A percentile compares a stretch with the other conserved stretches of the same genome.
phyloP scores from a whole-genome alignment of 2,329 filamentous ascomycete species.

The Colletotrichum cereale region DNA sequence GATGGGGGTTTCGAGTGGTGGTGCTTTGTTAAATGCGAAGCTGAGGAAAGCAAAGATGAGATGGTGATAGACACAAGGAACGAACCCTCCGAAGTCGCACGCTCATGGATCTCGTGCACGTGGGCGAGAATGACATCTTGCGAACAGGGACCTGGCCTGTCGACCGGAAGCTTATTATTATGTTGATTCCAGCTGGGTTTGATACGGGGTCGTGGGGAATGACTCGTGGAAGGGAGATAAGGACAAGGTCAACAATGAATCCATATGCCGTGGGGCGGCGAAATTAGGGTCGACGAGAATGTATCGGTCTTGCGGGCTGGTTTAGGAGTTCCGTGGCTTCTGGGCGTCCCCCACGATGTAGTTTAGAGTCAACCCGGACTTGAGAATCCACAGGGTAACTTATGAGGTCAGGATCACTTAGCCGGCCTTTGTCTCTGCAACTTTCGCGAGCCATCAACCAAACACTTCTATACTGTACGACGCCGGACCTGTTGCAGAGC shows the following conservation, averaged over 20 bases:
- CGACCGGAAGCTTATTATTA: neutral
- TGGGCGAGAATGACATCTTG: neutral
- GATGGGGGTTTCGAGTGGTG: too few species aligned
- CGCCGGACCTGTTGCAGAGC: neutral
- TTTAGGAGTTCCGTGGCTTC: neutral
- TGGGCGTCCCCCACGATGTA: neutral
- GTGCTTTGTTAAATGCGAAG: neutral
- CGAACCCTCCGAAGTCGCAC: neutral
- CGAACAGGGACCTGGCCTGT: conserved; percentile 21
- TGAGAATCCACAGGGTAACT: neutral
- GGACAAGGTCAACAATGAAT: conserved; percentile 10
- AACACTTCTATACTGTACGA: neutral
- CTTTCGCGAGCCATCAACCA: neutral
- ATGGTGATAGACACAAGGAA: neutral
- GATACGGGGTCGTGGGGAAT: conserved; percentile 10
- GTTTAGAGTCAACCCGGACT: neutral
- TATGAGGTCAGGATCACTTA: neutral
- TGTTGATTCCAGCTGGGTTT: neutral
- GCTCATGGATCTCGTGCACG: neutral
- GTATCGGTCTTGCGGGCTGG: neutral
- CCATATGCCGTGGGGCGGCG: conserved; percentile 15
- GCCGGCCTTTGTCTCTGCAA: neutral
- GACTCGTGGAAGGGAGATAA: conserved; percentile 30
- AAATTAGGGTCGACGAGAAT: neutral
- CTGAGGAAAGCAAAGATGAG: neutral